Evolutionary conservation across 345 rosid genomes (phyloP).

Genomic region (Bruguiera parviflora): DNA sequence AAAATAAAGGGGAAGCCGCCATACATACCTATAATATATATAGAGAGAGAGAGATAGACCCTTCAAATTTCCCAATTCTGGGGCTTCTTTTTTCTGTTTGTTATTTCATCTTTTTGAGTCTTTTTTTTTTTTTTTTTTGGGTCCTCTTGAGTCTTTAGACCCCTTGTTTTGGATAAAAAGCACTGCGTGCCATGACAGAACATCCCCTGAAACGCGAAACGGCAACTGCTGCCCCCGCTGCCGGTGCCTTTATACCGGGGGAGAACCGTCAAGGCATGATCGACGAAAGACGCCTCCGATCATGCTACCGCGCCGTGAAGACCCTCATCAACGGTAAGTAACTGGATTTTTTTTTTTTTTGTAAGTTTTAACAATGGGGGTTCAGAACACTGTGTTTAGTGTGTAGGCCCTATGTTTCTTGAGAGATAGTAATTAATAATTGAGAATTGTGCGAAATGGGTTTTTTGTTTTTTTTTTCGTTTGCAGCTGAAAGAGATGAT

Average conservation of each 20-base stretch:
- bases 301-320: slow-evolving; percentile 36
- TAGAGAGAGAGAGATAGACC: background rate
- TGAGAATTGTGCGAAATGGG: background rate
- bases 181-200: slow-evolving; percentile 5
- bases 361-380: too few species aligned
- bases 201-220: slow-evolving; percentile 4
- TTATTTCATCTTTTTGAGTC: background rate
- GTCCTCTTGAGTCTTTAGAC: background rate
- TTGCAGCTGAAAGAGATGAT: slow-evolving; percentile 39
- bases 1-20: too few species aligned
- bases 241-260: background rate
- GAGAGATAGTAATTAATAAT: background rate
- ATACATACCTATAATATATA: too few species aligned
- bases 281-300: slow-evolving; percentile 24
- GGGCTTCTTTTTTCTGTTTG: background rate
- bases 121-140: background rate
- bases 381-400: too few species aligned
- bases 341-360: too few species aligned
- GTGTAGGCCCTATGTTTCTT: too few species aligned
- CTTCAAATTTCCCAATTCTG: background rate
- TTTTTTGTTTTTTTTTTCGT: background rate
- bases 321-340: slow-evolving; percentile 30
- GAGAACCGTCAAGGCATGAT: background rate
- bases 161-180: too few species aligned
- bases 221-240: background rate